Evolutionary conservation across 345 rosid species (phyloP).

Genomic region (Brassica nigra): DNA sequence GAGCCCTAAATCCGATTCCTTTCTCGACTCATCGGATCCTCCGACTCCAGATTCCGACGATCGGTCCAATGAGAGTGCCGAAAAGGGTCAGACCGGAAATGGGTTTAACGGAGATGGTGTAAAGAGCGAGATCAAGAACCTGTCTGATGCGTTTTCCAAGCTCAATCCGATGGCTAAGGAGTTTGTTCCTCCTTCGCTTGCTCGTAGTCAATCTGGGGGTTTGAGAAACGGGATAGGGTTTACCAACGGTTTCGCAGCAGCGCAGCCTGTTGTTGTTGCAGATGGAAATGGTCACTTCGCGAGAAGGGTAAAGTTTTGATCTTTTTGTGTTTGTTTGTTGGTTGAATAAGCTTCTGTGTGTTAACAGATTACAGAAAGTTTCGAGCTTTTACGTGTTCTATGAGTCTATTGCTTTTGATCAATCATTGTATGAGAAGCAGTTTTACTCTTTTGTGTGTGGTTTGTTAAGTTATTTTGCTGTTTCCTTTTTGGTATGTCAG

Average conservation of each 20-base stretch:
- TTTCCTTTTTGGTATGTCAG: background rate
- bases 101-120: conserved; percentile 34
- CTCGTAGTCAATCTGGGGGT: conserved; percentile 43
- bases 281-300: conserved; percentile 55
- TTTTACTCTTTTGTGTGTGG: conserved; percentile 7
- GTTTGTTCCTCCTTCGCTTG: conserved; percentile 84
- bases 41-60: conserved; percentile 38
- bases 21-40: conserved; percentile 36
- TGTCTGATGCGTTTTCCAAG: conserved; percentile 82
- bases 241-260: conserved; percentile 49
- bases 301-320: conserved; percentile 60
- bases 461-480: background rate
- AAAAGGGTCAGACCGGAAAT: conserved; percentile 33
- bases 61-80: conserved; percentile 31
- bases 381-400: conserved; percentile 20
- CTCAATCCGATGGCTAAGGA: conserved; percentile 98
- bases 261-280: conserved; percentile 10
- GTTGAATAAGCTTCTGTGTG: background rate
- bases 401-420: conserved; percentile 1
- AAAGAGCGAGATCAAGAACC: conserved; percentile 68
- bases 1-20: conserved; percentile 52
- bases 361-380: background rate
- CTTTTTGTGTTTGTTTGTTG: conserved; percentile 13
- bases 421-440: conserved; percentile 6
- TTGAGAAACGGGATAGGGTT: conserved; percentile 64